Evolutionary conservation across 306 rosid species (phyloP).

Genomic region (Rosa rugosa): DNA sequence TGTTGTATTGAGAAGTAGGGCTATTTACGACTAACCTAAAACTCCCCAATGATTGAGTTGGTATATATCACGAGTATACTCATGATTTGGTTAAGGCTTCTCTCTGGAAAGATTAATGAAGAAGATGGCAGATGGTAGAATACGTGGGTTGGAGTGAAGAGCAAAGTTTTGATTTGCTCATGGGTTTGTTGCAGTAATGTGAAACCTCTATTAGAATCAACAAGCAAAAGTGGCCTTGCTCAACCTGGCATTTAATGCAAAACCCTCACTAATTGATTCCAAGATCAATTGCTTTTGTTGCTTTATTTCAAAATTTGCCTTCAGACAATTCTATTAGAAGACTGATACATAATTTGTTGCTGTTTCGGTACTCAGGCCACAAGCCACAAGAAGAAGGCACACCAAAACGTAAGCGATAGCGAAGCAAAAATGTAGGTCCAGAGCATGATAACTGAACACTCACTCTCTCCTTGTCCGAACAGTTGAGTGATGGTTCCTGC

Average conservation of each 20-base stretch:
- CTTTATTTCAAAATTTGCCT: neutral
- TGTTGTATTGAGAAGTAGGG: neutral
- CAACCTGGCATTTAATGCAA: neutral
- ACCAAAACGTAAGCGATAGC: slow-evolving; percentile 75
- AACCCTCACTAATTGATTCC: neutral
- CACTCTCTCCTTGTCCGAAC: slow-evolving; percentile 73
- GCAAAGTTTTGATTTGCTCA: neutral
- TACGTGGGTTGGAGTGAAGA: neutral
- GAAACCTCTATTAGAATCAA: neutral
- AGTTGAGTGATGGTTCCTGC: slow-evolving; percentile 71
- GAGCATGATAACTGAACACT: slow-evolving; percentile 69
- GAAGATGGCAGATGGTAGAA: no score
- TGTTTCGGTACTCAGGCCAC: slow-evolving; percentile 30
- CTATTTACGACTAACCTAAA: no score
- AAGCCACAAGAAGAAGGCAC: slow-evolving; percentile 69
- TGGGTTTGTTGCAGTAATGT: neutral
- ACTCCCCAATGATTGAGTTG: no score
- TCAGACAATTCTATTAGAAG: neutral
- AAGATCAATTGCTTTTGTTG: neutral
- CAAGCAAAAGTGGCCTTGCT: neutral
- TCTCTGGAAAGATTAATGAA: neutral
- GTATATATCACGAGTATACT: no score
- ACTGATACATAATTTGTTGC: neutral
- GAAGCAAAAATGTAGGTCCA: slow-evolving; percentile 71
- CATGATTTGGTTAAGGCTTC: neutral